Evolutionary conservation across 495 filamentous ascomycete genomes (phyloP), one percentile per base, ranked within the genome.

Genomic region (Glarea lozoyensis): DNA sequence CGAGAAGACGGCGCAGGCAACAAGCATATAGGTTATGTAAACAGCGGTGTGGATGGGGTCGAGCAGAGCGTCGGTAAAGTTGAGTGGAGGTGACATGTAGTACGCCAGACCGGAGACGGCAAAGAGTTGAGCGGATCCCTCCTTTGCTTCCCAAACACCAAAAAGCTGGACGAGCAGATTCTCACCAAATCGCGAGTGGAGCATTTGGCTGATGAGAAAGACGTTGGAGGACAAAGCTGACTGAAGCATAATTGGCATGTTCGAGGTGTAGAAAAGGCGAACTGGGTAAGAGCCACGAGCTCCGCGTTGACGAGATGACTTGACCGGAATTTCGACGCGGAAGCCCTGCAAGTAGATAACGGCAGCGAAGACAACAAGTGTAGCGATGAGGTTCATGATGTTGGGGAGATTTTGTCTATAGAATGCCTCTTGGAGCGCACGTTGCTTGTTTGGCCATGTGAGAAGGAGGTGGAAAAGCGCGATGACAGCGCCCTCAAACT

Each of bases 291-390:
- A 87, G 69, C 72, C 93, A 56, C 93, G 89, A 66, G 95, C 93
- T 61, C 93, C 93, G 73, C 93, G 88, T 72, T 97, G 93, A 70
- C 90, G 88, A 47, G 88, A 90, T 30, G 88, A 95, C 78, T 99
- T 99, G 78, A 99, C 93, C 49, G 93, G 93, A 62, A 99, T 97
- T 67, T 99, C 93, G 59, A 99, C 93, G 51, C 93, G 89, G 86
- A 99, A 97, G 46, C 93, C 93, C 67, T 99, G 93, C 44, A 99
- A 88, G 70, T 99, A 99, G 73, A 99, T 97, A 58, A 99, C 93
- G 34, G 89, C 86, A 48, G 84, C 86, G 68, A 99, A 99, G 61
- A 99, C 84, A 49, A 83, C 51, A 47, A 97, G 75, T 42, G 93
- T 99, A 39, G 93, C 84, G 46, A 99, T 64, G 45, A 99, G 78